Conservation (phyloP, 768 basidiomycete genomes). For the Trametes gibbosa region DNA sequence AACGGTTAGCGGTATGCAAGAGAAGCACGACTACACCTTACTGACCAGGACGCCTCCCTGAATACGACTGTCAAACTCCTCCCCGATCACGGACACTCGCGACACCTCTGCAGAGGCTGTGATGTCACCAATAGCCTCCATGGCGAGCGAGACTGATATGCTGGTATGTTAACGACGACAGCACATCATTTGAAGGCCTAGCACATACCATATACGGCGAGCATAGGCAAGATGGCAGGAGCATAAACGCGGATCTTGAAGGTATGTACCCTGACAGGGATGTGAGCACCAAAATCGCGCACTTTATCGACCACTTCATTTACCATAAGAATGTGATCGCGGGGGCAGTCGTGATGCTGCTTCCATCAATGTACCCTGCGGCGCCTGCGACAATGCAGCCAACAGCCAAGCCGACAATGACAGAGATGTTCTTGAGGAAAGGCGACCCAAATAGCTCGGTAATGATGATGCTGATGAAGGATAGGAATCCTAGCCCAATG, state of each 20-base stretch:
- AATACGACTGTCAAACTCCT: constrained; percentile 76
- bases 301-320: constrained; percentile 5
- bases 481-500: constrained; percentile 84
- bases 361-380: constrained; percentile 71
- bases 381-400: constrained; percentile 83
- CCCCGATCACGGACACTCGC: constrained; percentile 66
- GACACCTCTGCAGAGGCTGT: constrained; percentile 84
- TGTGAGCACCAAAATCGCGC: neutral
- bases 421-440: constrained; percentile 77
- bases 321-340: constrained; percentile 81
- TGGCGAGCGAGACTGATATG: constrained; percentile 59
- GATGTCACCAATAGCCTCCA: constrained; percentile 87
- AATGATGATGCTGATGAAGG: constrained; percentile 71
- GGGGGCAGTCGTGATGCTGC: constrained; percentile 64
- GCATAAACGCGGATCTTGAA: constrained; percentile 78
- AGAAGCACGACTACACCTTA: neutral
- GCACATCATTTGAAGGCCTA: too few relatives aligned
- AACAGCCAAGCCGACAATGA: constrained; percentile 71
- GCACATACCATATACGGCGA: constrained; percentile 52
- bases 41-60: constrained; percentile 76
- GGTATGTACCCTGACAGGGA: constrained; percentile 53
- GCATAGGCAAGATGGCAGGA: constrained; percentile 61
- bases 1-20: too few relatives aligned
- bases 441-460: constrained; percentile 84
- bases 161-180: neutral